A percentile compares a stretch with the other conserved stretches of the same genome.
Evolutionary conservation across 176 grass and related monocot species (phyloP).

Genomic region (Elaeis guineensis): DNA sequence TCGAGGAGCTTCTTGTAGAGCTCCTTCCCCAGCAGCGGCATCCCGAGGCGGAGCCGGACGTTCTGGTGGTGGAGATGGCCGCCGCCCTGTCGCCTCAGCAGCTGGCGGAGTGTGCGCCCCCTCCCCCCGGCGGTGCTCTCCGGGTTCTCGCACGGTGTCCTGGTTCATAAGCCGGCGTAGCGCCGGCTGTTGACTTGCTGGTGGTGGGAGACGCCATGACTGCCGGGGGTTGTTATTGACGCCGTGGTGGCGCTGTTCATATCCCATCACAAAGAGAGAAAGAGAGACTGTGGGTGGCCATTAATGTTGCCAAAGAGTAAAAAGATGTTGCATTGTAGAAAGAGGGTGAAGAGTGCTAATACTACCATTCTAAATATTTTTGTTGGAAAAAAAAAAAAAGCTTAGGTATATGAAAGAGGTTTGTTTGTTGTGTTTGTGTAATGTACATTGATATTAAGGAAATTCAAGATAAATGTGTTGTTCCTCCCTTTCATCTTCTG

Average conservation of each 20-base stretch:
- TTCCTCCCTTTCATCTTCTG: too few relatives aligned
- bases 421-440: too few relatives aligned
- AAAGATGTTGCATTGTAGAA: too few relatives aligned
- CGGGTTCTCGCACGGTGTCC: constrained; percentile 42
- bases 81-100: background rate
- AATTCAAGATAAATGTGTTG: too few relatives aligned
- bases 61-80: constrained; percentile 32
- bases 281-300: background rate
- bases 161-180: constrained; percentile 65
- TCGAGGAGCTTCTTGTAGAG: constrained; percentile 39
- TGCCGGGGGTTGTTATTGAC: background rate
- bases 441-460: too few relatives aligned
- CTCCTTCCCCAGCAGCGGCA: constrained; percentile 11
- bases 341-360: too few relatives aligned
- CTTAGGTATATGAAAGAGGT: too few relatives aligned
- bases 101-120: constrained; percentile 12
- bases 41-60: constrained; percentile 45
- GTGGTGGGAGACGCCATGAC: constrained; percentile 13
- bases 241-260: constrained; percentile 49
- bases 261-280: constrained; percentile 35
- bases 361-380: too few relatives aligned
- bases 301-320: too few relatives aligned
- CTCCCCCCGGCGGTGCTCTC: constrained; percentile 23
- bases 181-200: constrained; percentile 58
- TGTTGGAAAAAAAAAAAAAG: too few relatives aligned